phyloP scores from a whole-genome alignment of 2,329 filamentous ascomycete genomes.

The Penicillium sp. region DNA sequence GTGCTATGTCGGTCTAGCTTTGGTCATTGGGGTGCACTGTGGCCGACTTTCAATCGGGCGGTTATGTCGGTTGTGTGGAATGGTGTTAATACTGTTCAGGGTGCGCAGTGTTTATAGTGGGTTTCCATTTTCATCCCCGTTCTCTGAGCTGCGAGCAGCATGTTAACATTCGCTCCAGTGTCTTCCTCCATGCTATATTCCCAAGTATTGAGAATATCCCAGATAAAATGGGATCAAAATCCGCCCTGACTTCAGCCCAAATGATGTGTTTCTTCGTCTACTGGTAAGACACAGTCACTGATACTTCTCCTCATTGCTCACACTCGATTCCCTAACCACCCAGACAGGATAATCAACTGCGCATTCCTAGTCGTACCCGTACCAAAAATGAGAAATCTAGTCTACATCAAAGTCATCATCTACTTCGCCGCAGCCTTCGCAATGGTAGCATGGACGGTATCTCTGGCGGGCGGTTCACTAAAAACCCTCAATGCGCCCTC shows the following conservation, averaged over 20 bases:
- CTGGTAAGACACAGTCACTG: slow-evolving; percentile 25
- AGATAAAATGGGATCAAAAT: slow-evolving; percentile 41
- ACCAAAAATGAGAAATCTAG: slow-evolving; percentile 36
- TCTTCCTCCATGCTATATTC: slow-evolving; percentile 45
- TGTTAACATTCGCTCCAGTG: slow-evolving; percentile 14
- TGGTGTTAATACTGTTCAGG: slow-evolving; percentile 41
- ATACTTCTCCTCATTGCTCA: background rate
- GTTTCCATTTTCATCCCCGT: too few relatives aligned
- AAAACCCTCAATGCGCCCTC: slow-evolving; percentile 27
- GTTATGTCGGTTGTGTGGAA: slow-evolving; percentile 49
- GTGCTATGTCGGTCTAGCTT: slow-evolving; percentile 45
- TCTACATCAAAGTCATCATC: slow-evolving; percentile 39
- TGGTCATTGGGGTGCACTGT: slow-evolving; percentile 46
- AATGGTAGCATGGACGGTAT: slow-evolving; percentile 41
- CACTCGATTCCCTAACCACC: background rate
- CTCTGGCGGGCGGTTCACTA: slow-evolving; percentile 31
- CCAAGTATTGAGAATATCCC: slow-evolving; percentile 41
- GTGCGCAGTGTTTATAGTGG: slow-evolving; percentile 39
- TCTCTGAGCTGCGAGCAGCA: too few relatives aligned
- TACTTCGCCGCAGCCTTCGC: slow-evolving; percentile 39
- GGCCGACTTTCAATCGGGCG: slow-evolving; percentile 40
- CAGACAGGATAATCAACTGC: slow-evolving; percentile 33
- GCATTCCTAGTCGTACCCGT: slow-evolving; percentile 41
- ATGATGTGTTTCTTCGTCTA: slow-evolving; percentile 46
- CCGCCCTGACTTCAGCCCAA: slow-evolving; percentile 40